Conservation (phyloP, 352 stramenopile species). For the Pythium dissotocum region DNA sequence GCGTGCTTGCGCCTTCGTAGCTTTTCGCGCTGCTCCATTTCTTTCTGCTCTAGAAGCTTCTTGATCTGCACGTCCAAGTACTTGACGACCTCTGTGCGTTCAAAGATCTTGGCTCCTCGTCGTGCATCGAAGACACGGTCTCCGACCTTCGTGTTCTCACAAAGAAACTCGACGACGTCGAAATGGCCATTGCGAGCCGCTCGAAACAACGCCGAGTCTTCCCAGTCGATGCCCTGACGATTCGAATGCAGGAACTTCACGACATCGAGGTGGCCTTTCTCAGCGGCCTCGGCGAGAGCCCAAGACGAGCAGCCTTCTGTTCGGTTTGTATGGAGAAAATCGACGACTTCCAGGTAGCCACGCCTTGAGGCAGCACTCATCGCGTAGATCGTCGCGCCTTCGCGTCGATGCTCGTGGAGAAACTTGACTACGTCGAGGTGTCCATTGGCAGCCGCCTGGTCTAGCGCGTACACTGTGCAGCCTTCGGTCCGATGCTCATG, state of each 20-base stretch:
- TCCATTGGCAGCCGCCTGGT: conserved; percentile 30
- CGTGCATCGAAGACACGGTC: conserved; percentile 28
- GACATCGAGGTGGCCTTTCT: conserved; percentile 22
- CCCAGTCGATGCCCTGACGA: conserved; percentile 16
- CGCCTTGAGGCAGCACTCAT: conserved; percentile 21
- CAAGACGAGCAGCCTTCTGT: conserved; percentile 23
- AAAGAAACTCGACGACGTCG: conserved; percentile 28
- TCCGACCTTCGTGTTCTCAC: conserved; percentile 16
- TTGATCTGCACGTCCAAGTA: conserved; percentile 26
- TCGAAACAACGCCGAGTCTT: conserved; percentile 29
- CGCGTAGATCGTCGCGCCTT: conserved; percentile 30
- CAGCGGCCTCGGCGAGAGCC: conserved; percentile 22
- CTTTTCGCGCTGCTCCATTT: conserved; percentile 23
- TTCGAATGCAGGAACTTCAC: conserved; percentile 22
- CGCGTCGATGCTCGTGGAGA: conserved; percentile 20
- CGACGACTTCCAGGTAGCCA: conserved; percentile 21
- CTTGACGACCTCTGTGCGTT: conserved; percentile 7
- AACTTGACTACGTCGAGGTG: conserved; percentile 21
- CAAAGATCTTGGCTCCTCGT: conserved; percentile 23
- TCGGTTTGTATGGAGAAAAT: conserved; percentile 28
- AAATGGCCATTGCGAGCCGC: conserved; percentile 30
- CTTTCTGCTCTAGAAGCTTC: conserved; percentile 18
- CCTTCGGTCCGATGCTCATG: neutral
- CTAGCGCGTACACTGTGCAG: conserved; percentile 24
- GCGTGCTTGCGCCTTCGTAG: conserved; percentile 25